Conservation (phyloP, 352 stramenopile species). For the Aphanomyces cochlioides region DNA sequence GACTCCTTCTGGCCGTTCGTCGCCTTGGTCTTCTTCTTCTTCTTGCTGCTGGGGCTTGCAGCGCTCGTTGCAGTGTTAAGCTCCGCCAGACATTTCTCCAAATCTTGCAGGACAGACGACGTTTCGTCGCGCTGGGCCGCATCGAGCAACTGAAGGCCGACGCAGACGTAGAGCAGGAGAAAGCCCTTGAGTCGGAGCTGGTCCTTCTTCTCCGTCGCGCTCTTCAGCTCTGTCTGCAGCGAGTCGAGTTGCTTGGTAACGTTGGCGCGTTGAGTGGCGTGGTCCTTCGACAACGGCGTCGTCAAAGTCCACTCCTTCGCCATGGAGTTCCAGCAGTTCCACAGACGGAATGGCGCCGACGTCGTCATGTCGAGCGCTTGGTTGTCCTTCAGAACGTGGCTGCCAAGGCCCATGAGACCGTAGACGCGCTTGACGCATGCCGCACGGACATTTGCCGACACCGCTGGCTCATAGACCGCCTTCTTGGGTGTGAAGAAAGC, state of each 20-base stretch:
- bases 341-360: constrained; percentile 54
- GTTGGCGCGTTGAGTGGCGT: constrained; percentile 36
- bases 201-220: constrained; percentile 30
- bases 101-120: constrained; percentile 49
- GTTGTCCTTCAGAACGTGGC: constrained; percentile 44
- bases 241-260: constrained; percentile 31
- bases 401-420: constrained; percentile 47
- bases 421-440: constrained; percentile 64
- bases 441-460: constrained; percentile 46
- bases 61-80: constrained; percentile 43
- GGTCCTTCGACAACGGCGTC: constrained; percentile 42
- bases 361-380: constrained; percentile 5
- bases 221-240: constrained; percentile 23
- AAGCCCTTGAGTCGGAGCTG: constrained; percentile 59
- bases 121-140: constrained; percentile 58
- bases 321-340: constrained; percentile 41
- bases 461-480: constrained; percentile 40
- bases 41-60: not conserved
- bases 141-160: constrained; percentile 69
- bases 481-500: constrained; percentile 53
- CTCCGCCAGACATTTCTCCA: constrained; percentile 65
- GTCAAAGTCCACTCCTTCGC: constrained; percentile 37
- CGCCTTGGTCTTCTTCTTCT: constrained; percentile 36
- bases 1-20: not conserved
- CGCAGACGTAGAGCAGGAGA: constrained; percentile 68